phyloP scores from a whole-genome alignment of 129 eudicot genomes.

The Gnaphalium uliginosum region DNA sequence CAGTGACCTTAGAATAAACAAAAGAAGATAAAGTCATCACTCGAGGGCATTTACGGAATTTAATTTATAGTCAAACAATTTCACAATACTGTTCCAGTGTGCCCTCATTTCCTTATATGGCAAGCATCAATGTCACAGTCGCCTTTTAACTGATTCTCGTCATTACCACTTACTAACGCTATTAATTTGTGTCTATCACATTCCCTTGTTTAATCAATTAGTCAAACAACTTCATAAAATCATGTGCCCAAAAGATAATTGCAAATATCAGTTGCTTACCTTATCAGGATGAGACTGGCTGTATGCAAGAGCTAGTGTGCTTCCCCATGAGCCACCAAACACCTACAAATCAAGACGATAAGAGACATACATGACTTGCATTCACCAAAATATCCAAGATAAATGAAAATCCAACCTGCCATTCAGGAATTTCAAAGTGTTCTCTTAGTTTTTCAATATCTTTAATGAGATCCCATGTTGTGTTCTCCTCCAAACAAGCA shows the following conservation, averaged over 20 bases:
- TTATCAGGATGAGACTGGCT: conserved; percentile 94
- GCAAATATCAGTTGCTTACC: conserved; percentile 37
- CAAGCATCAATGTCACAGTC: not conserved
- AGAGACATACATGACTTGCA: conserved; percentile 12
- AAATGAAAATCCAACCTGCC: conserved; percentile 66
- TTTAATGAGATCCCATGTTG: conserved; percentile 87
- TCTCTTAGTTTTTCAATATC: conserved; percentile 90
- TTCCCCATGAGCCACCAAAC: conserved; percentile 99
- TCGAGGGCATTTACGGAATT: not conserved
- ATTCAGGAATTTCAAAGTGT: conserved; percentile 83
- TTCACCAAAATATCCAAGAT: conserved; percentile 11
- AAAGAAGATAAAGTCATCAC: not conserved
- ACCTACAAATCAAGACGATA: conserved; percentile 52
- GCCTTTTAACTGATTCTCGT: not conserved
- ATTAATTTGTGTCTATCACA: not conserved
- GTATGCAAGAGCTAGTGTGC: conserved; percentile 96
- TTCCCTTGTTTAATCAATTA: not conserved
- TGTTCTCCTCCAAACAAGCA: conserved; percentile 92
- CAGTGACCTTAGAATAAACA: conserved; percentile 66
- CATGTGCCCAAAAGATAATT: not conserved
- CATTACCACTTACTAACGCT: not conserved
- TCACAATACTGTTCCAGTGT: not conserved
- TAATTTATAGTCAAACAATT: not conserved
- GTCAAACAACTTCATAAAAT: not conserved
- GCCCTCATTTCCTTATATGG: not conserved